Evolutionary conservation across 1,284 basidiomycete genomes (phyloP).

Genomic region (Agroathelia rolfsii): DNA sequence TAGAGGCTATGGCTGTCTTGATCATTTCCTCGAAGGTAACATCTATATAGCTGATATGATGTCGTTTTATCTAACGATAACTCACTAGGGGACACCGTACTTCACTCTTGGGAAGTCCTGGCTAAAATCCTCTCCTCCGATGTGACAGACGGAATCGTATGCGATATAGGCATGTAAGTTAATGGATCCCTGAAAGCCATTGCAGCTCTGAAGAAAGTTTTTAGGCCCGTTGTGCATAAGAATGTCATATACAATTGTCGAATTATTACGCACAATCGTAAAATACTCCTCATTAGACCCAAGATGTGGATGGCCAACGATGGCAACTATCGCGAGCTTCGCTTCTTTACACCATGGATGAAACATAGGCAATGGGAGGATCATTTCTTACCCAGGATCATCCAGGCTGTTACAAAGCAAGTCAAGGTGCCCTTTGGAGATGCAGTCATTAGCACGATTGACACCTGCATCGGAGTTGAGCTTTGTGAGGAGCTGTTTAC

Average conservation of each 20-base stretch:
- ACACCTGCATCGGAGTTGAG: constrained; percentile 94
- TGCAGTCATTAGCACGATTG: constrained; percentile 85
- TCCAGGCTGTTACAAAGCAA: constrained; percentile 84
- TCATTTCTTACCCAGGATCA: constrained; percentile 81
- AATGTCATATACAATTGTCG: too few relatives aligned
- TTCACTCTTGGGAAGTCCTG: constrained; percentile 96
- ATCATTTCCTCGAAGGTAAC: constrained; percentile 83
- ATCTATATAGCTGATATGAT: background rate
- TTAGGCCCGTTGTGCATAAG: constrained; percentile 91
- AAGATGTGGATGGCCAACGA: constrained; percentile 99
- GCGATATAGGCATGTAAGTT: constrained; percentile 88
- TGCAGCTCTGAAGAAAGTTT: background rate
- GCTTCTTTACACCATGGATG: constrained; percentile 95
- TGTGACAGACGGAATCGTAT: constrained; percentile 71
- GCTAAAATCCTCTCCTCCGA: constrained; percentile 78
- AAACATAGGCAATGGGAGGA: constrained; percentile 84
- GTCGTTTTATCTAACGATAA: background rate
- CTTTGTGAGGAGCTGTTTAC: constrained; percentile 97
- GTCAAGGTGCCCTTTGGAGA: constrained; percentile 95
- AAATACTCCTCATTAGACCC: too few relatives aligned
- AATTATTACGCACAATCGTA: too few relatives aligned
- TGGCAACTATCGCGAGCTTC: constrained; percentile 93
- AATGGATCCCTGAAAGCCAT: too few relatives aligned
- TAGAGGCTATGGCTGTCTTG: constrained; percentile 90
- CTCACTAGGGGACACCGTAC: constrained; percentile 75